Evolutionary conservation across 208 protist genomes (phyloP).

Genomic region (Willaertia magna): DNA sequence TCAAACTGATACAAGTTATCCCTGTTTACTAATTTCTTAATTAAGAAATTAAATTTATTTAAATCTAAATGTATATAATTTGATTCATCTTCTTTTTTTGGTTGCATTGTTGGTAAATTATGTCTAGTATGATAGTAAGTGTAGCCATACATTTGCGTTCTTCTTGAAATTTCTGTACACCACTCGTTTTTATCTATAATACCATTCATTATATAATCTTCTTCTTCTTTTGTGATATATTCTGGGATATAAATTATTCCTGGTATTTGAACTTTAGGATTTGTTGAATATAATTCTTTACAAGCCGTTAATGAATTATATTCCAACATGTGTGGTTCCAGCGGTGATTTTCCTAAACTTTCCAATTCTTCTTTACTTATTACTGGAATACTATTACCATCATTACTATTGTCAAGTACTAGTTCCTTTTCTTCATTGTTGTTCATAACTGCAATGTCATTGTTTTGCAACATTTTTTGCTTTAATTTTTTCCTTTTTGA

Average conservation of each 20-base stretch:
- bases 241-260: neutral
- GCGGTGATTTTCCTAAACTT: too few species aligned
- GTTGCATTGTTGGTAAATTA: neutral
- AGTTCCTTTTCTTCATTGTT: too few species aligned
- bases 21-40: neutral
- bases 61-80: neutral
- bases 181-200: neutral
- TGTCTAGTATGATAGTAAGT: neutral
- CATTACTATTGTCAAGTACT: too few species aligned
- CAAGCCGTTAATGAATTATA: neutral
- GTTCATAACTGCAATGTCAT: too few species aligned
- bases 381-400: too few species aligned
- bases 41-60: neutral
- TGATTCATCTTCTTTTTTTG: neutral
- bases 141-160: neutral
- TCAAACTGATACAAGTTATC: neutral
- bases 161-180: neutral
- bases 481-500: too few species aligned
- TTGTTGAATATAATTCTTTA: neutral
- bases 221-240: neutral
- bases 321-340: neutral
- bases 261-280: neutral
- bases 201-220: neutral
- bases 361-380: too few species aligned
- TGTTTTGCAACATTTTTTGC: too few species aligned